Conservation (phyloP, 768 basidiomycete genomes). For the Terana coerulea region DNA sequence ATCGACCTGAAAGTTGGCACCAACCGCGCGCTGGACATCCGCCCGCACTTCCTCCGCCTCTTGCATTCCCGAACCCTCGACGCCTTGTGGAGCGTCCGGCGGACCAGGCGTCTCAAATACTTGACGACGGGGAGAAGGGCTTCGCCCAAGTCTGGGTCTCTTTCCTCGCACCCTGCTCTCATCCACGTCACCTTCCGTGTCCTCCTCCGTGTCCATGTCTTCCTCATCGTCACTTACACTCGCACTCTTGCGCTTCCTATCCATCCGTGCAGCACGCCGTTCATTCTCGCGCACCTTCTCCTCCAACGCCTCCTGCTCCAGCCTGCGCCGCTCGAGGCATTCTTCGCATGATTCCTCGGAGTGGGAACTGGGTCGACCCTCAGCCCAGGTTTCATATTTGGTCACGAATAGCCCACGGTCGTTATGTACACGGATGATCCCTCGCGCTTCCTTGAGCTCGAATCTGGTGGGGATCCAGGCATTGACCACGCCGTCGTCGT, state of each 20-base stretch:
- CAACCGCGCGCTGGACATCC: neutral
- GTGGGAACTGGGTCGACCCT: conserved; percentile 1
- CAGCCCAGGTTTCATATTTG: neutral
- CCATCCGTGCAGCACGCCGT: too few species aligned
- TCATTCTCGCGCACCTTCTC: neutral
- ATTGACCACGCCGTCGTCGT: conserved; percentile 36
- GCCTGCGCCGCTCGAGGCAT: neutral
- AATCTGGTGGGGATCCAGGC: conserved; percentile 35
- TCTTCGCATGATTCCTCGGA: neutral
- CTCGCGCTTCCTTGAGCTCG: neutral
- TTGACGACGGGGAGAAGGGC: neutral
- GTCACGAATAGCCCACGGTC: neutral
- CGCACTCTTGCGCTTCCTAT: too few species aligned
- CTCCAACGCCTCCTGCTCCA: neutral
- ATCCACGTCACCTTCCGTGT: too few species aligned
- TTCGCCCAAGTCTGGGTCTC: neutral
- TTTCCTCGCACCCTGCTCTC: too few species aligned
- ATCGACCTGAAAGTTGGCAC: neutral
- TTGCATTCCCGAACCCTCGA: neutral
- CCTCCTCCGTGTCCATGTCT: neutral
- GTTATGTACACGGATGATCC: neutral
- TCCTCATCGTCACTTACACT: neutral
- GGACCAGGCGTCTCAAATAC: too few species aligned
- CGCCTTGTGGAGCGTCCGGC: too few species aligned
- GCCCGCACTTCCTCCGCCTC: neutral